A percentile compares a stretch with the other conserved stretches of the same genome.
Evolutionary conservation across 2,329 filamentous ascomycete genomes (phyloP).

Genomic region (Chaetomiaceae sp.): DNA sequence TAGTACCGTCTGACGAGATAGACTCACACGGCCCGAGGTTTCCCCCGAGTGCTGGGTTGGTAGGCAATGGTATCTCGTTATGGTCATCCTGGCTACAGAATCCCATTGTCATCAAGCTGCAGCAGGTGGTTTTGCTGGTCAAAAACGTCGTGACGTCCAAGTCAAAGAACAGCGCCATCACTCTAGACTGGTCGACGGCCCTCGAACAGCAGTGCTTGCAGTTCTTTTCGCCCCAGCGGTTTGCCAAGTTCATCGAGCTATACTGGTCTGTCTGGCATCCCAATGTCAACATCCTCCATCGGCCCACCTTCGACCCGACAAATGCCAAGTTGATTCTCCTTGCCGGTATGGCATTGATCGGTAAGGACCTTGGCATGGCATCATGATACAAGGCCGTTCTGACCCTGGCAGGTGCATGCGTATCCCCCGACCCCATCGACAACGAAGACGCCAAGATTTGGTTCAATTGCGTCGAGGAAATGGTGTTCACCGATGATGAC

Average conservation of each 20-base stretch:
- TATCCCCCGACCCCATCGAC: constrained; percentile 32
- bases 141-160: constrained; percentile 34
- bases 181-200: constrained; percentile 32
- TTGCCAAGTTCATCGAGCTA: constrained; percentile 32
- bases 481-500: constrained; percentile 36
- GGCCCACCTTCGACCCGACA: constrained; percentile 33
- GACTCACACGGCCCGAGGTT: background rate
- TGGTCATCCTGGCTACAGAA: constrained; percentile 29
- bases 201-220: constrained; percentile 29
- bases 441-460: constrained; percentile 32
- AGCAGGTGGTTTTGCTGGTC: constrained; percentile 34
- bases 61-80: constrained; percentile 1
- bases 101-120: constrained; percentile 33
- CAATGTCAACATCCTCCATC: constrained; percentile 35
- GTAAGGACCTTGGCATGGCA: constrained; percentile 17
- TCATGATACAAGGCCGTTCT: background rate
- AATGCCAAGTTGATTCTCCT: constrained; percentile 31
- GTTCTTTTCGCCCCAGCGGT: constrained; percentile 28
- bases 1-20: background rate
- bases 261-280: constrained; percentile 38
- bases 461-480: constrained; percentile 38
- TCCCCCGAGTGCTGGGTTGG: background rate
- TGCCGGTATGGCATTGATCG: constrained; percentile 35
- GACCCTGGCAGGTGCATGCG: constrained; percentile 24
- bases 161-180: constrained; percentile 34